Evolutionary conservation across 1,284 basidiomycete species (phyloP), one percentile per base, ranked within the genome.

Genomic region (Thecaphora thlaspeos): DNA sequence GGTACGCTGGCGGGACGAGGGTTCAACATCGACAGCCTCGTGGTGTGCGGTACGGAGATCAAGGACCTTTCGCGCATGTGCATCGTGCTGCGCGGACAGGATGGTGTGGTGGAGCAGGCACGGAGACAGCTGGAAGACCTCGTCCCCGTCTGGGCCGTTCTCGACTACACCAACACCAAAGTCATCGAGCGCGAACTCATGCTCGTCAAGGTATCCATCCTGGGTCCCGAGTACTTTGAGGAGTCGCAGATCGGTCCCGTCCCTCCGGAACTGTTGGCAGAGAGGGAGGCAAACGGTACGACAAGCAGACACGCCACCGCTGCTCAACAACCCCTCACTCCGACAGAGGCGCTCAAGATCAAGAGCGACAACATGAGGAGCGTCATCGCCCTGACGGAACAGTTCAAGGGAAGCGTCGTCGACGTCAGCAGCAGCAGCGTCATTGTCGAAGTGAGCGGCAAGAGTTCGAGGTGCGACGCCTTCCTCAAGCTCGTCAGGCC

Each of bases 61-160:
- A 87, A 90, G 53, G 95, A 99, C 81, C 83, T 98, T 40, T 92
- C 89, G 81, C 86, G 95, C 46, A 98, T 99, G 95, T 97, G 91
- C 76, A 91, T 99, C 79, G 91, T 96, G 63, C 84, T 99, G 44
- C 88, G 87, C 62, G 95, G 94, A 1, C 95, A 99, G 80, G 94
- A 98, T 73, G 91, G 90, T 57, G 93, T 98, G 39, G 89, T 99
- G 47, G 95, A 98, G 80, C 95, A 99, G 81, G 93, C 23, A 14
- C 55, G 74, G 7, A 55, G 74, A 12, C 73, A 77, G 58, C 61
- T 76, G 21, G 75, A 77, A 40, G 75, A 77, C 50, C 63, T 76
- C 10, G 72, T 77, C 1, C 75, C 75, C 21, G 73, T 76, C 46
- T 77, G 76, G 76, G 76, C 76, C 28, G 76, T 77, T 36, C 58